Percentiles rank a stretch among this genome's conserved stretches.
phyloP scores from a whole-genome alignment of 805 yeast species.

The Ogataea paradorogensis region DNA sequence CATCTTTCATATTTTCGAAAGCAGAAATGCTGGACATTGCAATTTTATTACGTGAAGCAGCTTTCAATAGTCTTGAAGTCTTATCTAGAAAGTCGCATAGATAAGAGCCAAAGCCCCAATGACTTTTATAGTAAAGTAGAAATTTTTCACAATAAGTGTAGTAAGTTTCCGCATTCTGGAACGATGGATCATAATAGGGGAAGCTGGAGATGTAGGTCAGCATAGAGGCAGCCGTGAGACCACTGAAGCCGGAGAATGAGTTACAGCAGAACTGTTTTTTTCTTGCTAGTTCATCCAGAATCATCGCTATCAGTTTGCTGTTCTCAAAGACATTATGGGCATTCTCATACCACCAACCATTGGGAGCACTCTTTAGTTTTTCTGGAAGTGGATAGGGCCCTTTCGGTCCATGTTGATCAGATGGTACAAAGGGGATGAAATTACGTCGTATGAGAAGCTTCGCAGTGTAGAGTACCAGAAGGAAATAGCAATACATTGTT shows the following conservation, averaged over 20 bases:
- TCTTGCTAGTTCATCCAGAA: slow-evolving; percentile 10
- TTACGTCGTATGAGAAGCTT: slow-evolving; percentile 13
- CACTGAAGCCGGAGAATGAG: slow-evolving; percentile 15
- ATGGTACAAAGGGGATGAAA: slow-evolving; percentile 19
- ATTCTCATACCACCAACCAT: slow-evolving; percentile 17
- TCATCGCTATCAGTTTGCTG: slow-evolving; percentile 6
- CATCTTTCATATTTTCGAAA: slow-evolving; percentile 19
- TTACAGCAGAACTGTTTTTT: slow-evolving; percentile 9
- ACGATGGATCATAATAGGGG: slow-evolving; percentile 16
- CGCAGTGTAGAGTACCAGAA: slow-evolving; percentile 7
- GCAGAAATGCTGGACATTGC: slow-evolving; percentile 13
- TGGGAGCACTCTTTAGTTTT: slow-evolving; percentile 13
- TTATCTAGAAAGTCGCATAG: slow-evolving; percentile 12
- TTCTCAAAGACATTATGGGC: slow-evolving; percentile 13
- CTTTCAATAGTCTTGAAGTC: slow-evolving; percentile 14
- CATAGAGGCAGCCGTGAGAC: slow-evolving; percentile 18
- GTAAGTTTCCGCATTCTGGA: slow-evolving; percentile 11
- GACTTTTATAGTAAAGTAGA: slow-evolving; percentile 12
- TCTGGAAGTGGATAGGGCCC: slow-evolving; percentile 12
- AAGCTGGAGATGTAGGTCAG: slow-evolving; percentile 12
- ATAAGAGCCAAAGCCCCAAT: slow-evolving; percentile 19
- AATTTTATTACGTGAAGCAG: slow-evolving; percentile 14
- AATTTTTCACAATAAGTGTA: slow-evolving; percentile 10
- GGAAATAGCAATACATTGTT: slow-evolving; percentile 13
- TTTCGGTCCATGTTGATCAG: slow-evolving; percentile 16